A percentile compares a stretch with the other conserved stretches of the same genome.
Evolutionary conservation across 2,329 filamentous ascomycete genomes (phyloP).

Genomic region (Aspergillus sp.): DNA sequence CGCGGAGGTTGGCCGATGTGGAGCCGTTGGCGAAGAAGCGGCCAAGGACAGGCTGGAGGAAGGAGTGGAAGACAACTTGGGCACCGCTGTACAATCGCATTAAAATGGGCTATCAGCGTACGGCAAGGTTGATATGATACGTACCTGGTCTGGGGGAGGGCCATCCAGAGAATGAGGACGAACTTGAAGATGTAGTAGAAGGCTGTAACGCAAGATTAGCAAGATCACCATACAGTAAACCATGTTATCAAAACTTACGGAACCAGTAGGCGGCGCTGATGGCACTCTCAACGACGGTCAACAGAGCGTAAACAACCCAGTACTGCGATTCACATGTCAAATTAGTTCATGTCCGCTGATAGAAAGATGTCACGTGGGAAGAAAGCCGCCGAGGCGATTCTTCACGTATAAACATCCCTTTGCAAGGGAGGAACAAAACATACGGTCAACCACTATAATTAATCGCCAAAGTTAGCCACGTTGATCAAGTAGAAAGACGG

Average conservation of each 20-base stretch:
- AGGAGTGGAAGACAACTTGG: conserved; percentile 93
- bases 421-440: conserved; percentile 15
- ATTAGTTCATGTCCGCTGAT: conserved; percentile 9
- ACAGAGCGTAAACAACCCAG: conserved; percentile 64
- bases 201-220: conserved; percentile 38
- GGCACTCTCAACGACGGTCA: conserved; percentile 62
- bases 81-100: conserved; percentile 63
- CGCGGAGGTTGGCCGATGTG: conserved; percentile 80
- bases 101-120: neutral
- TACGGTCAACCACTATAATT: conserved; percentile 56
- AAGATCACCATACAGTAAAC: neutral
- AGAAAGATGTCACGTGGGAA: conserved; percentile 20
- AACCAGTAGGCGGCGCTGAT: conserved; percentile 67
- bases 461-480: conserved; percentile 13
- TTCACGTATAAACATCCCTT: too few relatives aligned
- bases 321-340: conserved; percentile 44
- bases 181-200: conserved; percentile 99
- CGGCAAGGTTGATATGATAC: conserved; percentile 27
- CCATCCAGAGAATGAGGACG: conserved; percentile 93
- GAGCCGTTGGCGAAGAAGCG: conserved; percentile 80
- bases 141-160: conserved; percentile 89
- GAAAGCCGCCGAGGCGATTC: neutral
- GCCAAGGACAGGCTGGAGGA: conserved; percentile 85
- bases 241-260: conserved; percentile 38
- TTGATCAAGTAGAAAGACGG: neutral